Evolutionary conservation across 768 basidiomycete genomes (phyloP), one percentile per base, ranked within the genome.

Genomic region (Roridomyces roridus): DNA sequence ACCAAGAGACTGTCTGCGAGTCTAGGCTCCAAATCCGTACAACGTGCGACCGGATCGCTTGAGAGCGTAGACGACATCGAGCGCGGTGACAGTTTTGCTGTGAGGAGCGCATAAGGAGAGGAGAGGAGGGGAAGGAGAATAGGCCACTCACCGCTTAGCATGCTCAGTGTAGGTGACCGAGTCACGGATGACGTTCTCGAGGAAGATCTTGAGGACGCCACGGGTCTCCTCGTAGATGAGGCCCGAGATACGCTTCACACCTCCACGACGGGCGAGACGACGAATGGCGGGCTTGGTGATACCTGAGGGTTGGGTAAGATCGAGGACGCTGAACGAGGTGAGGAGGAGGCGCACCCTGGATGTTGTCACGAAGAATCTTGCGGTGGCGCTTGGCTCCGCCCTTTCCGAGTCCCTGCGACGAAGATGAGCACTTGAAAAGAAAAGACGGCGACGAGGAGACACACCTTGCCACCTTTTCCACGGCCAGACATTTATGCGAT

Each of bases 121-220:
- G 43, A 29, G 17, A 3, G 26, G n/a, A n/a, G n/a, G n/a, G n/a
- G n/a, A n/a, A n/a, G n/a, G n/a, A n/a, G n/a, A n/a, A n/a, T n/a
- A n/a, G n/a, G n/a, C n/a, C n/a, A 18, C 56, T 37, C 18, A 57
- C 71, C 92, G 83, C 79, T 97, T 97, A 35, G 95, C 94, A 75
- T 97, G 95, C 75, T 97, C 95, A 50, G 95, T 97, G 85, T 97
- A 96, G 73, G 94, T 96, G 64, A 96, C 95, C 46, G 94, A 95
- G 72, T 96, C 95, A 66, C 94, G 91, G 70, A 96, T 96, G 64
- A 89, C 88, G 65, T 89, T 91, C 79, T 93, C 91, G 45, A 94
- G 83, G 87, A 93, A 96, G 69, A 93, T 89, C 81, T 96, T 96
- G 65, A 96, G 83, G 28, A 96, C 93, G 82, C 92, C 92, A 73